Conservation (phyloP, 148 eudicot genomes). For the Cornus controversa region DNA sequence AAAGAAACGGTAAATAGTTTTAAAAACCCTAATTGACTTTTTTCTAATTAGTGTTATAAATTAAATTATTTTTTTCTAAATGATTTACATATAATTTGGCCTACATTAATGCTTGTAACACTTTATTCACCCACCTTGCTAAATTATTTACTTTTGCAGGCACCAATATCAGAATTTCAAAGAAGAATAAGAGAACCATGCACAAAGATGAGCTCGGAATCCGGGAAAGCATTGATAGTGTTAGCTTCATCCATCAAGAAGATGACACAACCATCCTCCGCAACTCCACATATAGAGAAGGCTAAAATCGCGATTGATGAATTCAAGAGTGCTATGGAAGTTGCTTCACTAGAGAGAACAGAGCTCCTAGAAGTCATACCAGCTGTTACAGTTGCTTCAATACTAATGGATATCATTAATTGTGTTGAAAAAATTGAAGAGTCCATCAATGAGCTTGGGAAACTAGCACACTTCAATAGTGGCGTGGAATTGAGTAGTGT, state of each 20-base stretch:
- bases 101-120: no score
- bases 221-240: constrained; percentile 49
- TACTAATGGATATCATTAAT: constrained; percentile 34
- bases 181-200: constrained; percentile 45
- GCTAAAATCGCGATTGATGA: constrained; percentile 41
- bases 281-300: constrained; percentile 35
- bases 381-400: constrained; percentile 34
- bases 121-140: neutral
- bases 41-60: no score
- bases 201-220: constrained; percentile 46
- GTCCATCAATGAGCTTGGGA: constrained; percentile 43
- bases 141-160: constrained; percentile 32
- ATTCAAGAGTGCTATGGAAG: constrained; percentile 31
- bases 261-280: constrained; percentile 31
- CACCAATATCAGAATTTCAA: constrained; percentile 35
- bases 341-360: constrained; percentile 7
- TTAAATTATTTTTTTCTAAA: no score
- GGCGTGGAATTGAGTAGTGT: constrained; percentile 8
- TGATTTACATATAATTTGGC: neutral
- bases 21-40: neutral
- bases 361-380: constrained; percentile 43
- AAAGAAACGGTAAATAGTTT: no score
- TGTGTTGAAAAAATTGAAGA: constrained; percentile 41
- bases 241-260: constrained; percentile 41
- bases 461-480: constrained; percentile 37